Percentiles rank a stretch among this genome's conserved stretches.
phyloP scores from a whole-genome alignment of 257 asterid species.

The Scutellaria galericulata region DNA sequence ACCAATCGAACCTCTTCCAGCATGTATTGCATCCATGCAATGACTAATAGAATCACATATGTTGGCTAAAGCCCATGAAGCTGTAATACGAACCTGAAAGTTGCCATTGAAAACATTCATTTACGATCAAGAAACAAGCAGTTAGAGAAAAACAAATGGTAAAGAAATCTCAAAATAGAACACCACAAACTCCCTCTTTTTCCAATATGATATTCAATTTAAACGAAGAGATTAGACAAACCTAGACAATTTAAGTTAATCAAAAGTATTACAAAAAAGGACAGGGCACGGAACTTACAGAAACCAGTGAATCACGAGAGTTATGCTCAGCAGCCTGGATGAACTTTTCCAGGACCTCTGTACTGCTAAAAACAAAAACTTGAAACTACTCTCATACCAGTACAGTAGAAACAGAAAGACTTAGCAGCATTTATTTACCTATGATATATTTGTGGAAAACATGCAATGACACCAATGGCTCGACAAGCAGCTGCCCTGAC shows the following conservation, averaged over 20 bases:
- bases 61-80: conserved; percentile 98
- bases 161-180: conserved; percentile 21
- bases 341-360: conserved; percentile 71
- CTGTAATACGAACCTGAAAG: conserved; percentile 89
- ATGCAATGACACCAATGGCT: conserved; percentile 88
- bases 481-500: conserved; percentile 97
- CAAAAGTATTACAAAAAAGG: too few species aligned
- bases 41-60: conserved; percentile 83
- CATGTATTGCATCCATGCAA: conserved; percentile 53
- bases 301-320: conserved; percentile 62
- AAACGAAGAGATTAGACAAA: conserved; percentile 2
- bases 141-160: conserved; percentile 18
- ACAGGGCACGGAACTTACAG: conserved; percentile 55
- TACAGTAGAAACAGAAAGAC: conserved; percentile 27
- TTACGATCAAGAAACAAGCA: conserved; percentile 31
- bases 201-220: conserved; percentile 25
- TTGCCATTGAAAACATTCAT: conserved; percentile 33
- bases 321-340: conserved; percentile 67
- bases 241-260: neutral
- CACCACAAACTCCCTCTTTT: conserved; percentile 3
- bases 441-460: conserved; percentile 75
- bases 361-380: conserved; percentile 48
- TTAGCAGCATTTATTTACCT: conserved; percentile 53
- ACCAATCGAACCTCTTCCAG: conserved; percentile 54
- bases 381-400: conserved; percentile 21